phyloP scores from a whole-genome alignment of 73 alveolate genomes.

The Urostyla sp. region DNA sequence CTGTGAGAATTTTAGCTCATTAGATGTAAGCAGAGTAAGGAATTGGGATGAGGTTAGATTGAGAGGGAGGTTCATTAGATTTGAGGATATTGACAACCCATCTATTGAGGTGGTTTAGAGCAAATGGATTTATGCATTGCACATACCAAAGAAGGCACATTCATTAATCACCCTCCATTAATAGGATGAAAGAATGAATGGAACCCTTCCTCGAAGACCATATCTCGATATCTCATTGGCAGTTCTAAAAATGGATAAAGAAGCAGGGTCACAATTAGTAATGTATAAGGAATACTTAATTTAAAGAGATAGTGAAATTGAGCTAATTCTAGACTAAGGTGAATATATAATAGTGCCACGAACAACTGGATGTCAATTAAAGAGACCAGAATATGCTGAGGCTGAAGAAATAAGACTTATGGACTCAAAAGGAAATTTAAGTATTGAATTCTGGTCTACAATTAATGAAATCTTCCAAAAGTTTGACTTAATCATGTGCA shows the following conservation, averaged over 20 bases:
- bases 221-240: constrained; percentile 72
- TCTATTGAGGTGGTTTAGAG: constrained; percentile 71
- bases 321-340: constrained; percentile 86
- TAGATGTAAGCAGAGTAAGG: constrained; percentile 72
- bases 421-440: constrained; percentile 10
- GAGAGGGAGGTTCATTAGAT: constrained; percentile 85
- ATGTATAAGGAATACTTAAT: background rate
- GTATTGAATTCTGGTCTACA: constrained; percentile 1
- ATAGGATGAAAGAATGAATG: constrained; percentile 80
- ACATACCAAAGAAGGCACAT: constrained; percentile 57
- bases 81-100: constrained; percentile 55
- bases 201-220: constrained; percentile 69
- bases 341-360: constrained; percentile 91
- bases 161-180: constrained; percentile 61
- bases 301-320: constrained; percentile 73
- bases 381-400: constrained; percentile 58
- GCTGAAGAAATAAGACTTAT: constrained; percentile 8
- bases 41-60: constrained; percentile 86
- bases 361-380: constrained; percentile 91
- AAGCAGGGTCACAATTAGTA: constrained; percentile 34
- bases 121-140: constrained; percentile 64
- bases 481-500: background rate
- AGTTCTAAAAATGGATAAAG: constrained; percentile 62
- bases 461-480: background rate
- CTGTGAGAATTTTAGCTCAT: constrained; percentile 55